Evolutionary conservation across 176 grass and related monocot species (phyloP).

Genomic region (Neostapfia colusana): DNA sequence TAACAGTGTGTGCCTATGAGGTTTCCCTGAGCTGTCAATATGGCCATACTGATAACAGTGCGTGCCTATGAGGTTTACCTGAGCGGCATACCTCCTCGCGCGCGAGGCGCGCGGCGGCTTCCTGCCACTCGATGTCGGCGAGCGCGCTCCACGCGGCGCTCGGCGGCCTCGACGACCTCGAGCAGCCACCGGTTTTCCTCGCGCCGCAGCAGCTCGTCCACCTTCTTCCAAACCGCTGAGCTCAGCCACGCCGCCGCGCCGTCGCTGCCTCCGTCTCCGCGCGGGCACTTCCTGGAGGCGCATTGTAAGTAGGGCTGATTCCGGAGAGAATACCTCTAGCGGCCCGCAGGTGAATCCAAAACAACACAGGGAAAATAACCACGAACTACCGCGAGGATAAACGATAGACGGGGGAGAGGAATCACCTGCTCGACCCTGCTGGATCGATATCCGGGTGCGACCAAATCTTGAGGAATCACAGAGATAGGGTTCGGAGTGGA

Average conservation of each 20-base stretch:
- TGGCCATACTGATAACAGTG: too few relatives aligned
- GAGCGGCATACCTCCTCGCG: slow-evolving; percentile 63
- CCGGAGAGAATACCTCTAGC: too few relatives aligned
- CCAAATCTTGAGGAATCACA: too few relatives aligned
- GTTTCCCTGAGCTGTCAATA: neutral
- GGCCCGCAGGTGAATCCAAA: too few relatives aligned
- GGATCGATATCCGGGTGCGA: too few relatives aligned
- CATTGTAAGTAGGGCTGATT: too few relatives aligned
- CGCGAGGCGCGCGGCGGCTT: slow-evolving; percentile 48
- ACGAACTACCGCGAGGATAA: too few relatives aligned
- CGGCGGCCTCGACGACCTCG: slow-evolving; percentile 65
- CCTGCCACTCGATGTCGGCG: slow-evolving; percentile 67
- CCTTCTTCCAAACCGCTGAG: slow-evolving; percentile 55
- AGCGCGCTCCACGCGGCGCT: slow-evolving; percentile 76
- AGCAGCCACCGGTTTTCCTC: slow-evolving; percentile 74
- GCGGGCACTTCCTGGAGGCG: slow-evolving; percentile 23
- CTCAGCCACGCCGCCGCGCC: slow-evolving; percentile 39
- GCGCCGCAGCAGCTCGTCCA: slow-evolving; percentile 66
- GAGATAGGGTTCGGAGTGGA: too few relatives aligned
- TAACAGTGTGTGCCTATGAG: neutral
- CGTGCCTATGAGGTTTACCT: neutral
- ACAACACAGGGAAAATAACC: too few relatives aligned
- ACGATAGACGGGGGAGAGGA: too few relatives aligned
- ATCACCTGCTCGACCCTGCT: too few relatives aligned
- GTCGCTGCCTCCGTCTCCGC: neutral